Percentiles rank a stretch among this genome's conserved stretches.
These are phyloP conservation scores for Solanum aculeatissimum DNA, from an alignment of 305 asterid species.

Conservation along the genomic window DNA sequence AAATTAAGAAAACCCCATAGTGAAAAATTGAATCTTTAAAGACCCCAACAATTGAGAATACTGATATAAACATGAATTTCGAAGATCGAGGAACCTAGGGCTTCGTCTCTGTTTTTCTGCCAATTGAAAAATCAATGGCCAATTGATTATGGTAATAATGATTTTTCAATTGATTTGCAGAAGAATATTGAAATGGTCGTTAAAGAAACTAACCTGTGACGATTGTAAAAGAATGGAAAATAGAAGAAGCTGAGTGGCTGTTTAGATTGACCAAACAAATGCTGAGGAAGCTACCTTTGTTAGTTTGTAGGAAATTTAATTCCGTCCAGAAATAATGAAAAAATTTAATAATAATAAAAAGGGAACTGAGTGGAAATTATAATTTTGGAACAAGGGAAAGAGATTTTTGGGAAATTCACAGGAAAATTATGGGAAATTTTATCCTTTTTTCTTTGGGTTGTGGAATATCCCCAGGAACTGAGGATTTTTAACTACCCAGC, in stretches of 20 bases:
- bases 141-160: not conserved
- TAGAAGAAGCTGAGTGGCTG: not conserved
- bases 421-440: not conserved
- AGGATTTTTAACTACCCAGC: not conserved
- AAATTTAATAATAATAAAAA: not conserved
- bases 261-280: not conserved
- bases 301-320: not conserved
- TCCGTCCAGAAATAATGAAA: not conserved
- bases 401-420: not conserved
- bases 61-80: not conserved
- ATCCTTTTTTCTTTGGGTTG: not conserved
- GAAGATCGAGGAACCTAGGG: constrained; percentile 30
- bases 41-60: not conserved
- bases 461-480: not conserved
- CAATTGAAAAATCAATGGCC: not conserved
- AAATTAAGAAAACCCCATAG: not conserved
- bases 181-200: not conserved
- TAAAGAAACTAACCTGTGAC: constrained; percentile 24
- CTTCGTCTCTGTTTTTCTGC: constrained; percentile 9
- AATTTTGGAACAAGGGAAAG: not conserved
- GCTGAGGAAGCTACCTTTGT: not conserved
- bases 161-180: not conserved
- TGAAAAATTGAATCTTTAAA: not conserved
- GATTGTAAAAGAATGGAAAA: constrained; percentile 7
- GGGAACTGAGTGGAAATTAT: not conserved